Evolutionary conservation across 2,329 filamentous ascomycete species (phyloP), one percentile per base, ranked within the genome.

Genomic region (Pseudogymnoascus sp.): DNA sequence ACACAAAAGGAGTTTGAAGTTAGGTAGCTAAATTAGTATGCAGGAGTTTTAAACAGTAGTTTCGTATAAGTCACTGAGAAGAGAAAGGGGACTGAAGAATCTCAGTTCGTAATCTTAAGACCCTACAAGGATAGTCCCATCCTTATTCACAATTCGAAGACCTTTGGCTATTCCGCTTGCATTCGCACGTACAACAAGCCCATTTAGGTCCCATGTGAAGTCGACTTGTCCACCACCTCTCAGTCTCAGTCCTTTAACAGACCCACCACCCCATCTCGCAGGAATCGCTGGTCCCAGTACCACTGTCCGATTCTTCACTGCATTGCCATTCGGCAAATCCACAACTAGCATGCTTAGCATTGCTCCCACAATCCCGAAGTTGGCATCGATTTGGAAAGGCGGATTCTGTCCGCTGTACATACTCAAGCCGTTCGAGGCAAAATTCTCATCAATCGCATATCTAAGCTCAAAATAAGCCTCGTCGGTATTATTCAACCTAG

Each of bases 351-450:
- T 80, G 64, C 76, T 74, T 62, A 84, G 65, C 61, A 83, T 74
- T 0, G 79, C 80, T 0, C 80, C 82, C 2, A 74, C 75, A 21
- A 78, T 71, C 1, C 82, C 83, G 65, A 82, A 84, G 68, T 85
- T 85, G 5, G 82, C 83, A 69, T 85, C 83, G 64, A 85, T 83
- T 73, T 85, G 83, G 66, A 85, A 85, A 1, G 83, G 81, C 57
- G 72, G 71, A 5, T 75, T 71, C 8, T 72, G 69, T 0, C 75
- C 80, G 7, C 67, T 72, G 68, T 84, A 85, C 77, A 84, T 81
- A 45, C 76, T 79, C 31, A 84, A 71, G 1, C 78, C 77, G 67
- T 84, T 85, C 0, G 63, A 71, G 0, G 75, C 81, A 23, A 83
- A 79, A 66, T 84, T 84, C 39, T 75, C 71, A 21, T 76, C 72